Evolutionary conservation across 805 yeast genomes (phyloP), one percentile per base, ranked within the genome.

Genomic region (Kodamaea laetipori): DNA sequence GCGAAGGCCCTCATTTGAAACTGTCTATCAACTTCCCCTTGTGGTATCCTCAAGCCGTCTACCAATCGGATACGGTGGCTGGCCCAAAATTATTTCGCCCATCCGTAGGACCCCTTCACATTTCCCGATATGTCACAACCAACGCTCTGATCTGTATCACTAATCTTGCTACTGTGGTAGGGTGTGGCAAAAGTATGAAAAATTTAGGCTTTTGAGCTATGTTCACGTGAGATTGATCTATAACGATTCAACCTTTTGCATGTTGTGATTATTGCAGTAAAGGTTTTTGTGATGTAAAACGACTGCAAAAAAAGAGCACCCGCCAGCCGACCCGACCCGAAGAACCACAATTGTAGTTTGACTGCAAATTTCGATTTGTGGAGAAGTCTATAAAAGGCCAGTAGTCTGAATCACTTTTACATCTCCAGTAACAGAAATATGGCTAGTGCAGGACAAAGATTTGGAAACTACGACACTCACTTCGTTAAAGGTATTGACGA

Each of bases 401-500:
- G 24, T 13, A 19, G 17, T 39, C 25, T 21, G n/a, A 11, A 15
- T 16, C 33, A 10, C 16, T 11, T 10, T n/a, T 6, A 9, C 16
- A 7, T 18, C 16, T 7, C 28, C 4, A 23, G 6, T 8, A 21
- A 26, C 19, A 31, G 24, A 4, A 42, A 15, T n/a, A 42, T 43
- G 45, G n/a, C 41, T 12, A 25, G n/a, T n/a, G 19, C 46, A 44
- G 43, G 39, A 21, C 37, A 36, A 19, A 50, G 46, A 43, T 58
- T 52, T 37, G 72, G 71, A 24, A 67, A 69, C 52, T 64, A 54
- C 58, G 74, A 71, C 56, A 69, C 64, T 37, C 84, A 79, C 57
- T 78, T 76, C 60, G 66, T 71, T 51, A 67, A 74, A 47, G 81
- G 73, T 8, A 71, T 72, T 38, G 83, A 78, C 52, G 74, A 73